Conservation (phyloP, 257 asterid species). For the Fraxinus quadrangulata region DNA sequence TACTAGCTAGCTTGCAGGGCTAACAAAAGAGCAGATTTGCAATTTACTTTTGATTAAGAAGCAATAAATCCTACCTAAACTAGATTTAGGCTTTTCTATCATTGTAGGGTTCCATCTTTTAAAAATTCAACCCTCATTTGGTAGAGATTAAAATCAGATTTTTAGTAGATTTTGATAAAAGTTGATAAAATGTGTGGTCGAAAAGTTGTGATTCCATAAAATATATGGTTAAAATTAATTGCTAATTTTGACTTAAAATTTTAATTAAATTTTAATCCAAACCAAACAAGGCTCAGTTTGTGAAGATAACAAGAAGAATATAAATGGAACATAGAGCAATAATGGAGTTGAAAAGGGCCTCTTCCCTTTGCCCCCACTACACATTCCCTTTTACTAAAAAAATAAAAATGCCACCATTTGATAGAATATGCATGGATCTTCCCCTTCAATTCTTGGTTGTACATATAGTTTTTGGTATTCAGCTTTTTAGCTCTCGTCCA, state of each 20-base stretch:
- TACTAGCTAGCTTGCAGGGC: slow-evolving; percentile 33
- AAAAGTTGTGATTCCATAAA: too few species aligned
- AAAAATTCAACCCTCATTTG: not conserved
- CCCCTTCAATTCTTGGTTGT: slow-evolving; percentile 22
- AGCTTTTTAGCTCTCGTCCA: slow-evolving; percentile 45
- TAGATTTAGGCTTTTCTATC: slow-evolving; percentile 22
- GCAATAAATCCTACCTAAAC: slow-evolving; percentile 13
- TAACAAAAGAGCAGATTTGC: slow-evolving; percentile 21
- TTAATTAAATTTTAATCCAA: too few species aligned
- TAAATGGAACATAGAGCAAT: slow-evolving; percentile 41
- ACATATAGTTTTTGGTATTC: slow-evolving; percentile 17
- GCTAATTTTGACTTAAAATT: too few species aligned
- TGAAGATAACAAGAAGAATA: slow-evolving; percentile 54
- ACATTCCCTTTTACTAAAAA: slow-evolving; percentile 35
- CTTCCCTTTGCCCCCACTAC: slow-evolving; percentile 67
- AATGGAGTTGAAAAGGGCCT: slow-evolving; percentile 60
- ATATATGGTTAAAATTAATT: too few species aligned
- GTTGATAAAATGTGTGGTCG: too few species aligned
- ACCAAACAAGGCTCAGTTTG: slow-evolving; percentile 13
- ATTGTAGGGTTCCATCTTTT: slow-evolving; percentile 18
- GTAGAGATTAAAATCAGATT: too few species aligned
- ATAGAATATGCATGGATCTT: slow-evolving; percentile 78
- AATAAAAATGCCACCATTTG: slow-evolving; percentile 35
- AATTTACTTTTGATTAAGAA: slow-evolving; percentile 15
- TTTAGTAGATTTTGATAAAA: too few species aligned